phyloP scores from a whole-genome alignment of 352 stramenopile species.

The Pythium diclinum region DNA sequence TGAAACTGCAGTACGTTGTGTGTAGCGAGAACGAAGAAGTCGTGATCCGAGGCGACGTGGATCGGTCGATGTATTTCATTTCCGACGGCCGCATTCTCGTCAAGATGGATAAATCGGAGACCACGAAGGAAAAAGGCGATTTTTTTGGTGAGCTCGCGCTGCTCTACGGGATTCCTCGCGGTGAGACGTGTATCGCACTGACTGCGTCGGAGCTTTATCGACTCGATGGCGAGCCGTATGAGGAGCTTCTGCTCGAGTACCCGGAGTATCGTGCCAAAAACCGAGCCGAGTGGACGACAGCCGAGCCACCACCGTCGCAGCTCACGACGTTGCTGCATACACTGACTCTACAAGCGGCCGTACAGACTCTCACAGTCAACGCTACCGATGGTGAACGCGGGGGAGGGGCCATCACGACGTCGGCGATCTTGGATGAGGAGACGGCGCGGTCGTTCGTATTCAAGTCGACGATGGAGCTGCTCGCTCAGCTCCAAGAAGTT shows the following conservation, averaged over 20 bases:
- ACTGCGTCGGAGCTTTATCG: conserved; percentile 63
- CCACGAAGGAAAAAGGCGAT: conserved; percentile 48
- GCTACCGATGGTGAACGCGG: neutral
- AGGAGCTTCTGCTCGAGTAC: conserved; percentile 59
- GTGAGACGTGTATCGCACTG: conserved; percentile 65
- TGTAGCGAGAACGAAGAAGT: conserved; percentile 66
- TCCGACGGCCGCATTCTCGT: conserved; percentile 53
- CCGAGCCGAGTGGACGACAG: conserved; percentile 50
- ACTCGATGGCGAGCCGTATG: conserved; percentile 56
- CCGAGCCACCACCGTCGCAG: conserved; percentile 19
- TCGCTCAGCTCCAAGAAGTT: conserved; percentile 38
- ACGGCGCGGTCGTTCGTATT: conserved; percentile 50
- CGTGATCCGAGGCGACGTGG: conserved; percentile 68
- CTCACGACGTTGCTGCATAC: conserved; percentile 26
- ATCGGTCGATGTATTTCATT: conserved; percentile 82
- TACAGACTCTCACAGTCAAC: conserved; percentile 7
- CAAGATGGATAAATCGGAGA: conserved; percentile 46
- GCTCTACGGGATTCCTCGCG: conserved; percentile 53
- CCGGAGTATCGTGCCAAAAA: conserved; percentile 60
- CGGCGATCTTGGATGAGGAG: conserved; percentile 34
- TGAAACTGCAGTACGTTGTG: conserved; percentile 56
- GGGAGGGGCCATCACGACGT: neutral
- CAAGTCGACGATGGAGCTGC: conserved; percentile 45
- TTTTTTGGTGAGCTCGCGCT: conserved; percentile 62
- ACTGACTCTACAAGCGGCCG: conserved; percentile 10